Percentiles rank a stretch among this genome's conserved stretches.
These are phyloP conservation scores for Scedosporium dehoogii DNA, from an alignment of 2,329 filamentous ascomycete genomes.

Conservation along the genomic window DNA sequence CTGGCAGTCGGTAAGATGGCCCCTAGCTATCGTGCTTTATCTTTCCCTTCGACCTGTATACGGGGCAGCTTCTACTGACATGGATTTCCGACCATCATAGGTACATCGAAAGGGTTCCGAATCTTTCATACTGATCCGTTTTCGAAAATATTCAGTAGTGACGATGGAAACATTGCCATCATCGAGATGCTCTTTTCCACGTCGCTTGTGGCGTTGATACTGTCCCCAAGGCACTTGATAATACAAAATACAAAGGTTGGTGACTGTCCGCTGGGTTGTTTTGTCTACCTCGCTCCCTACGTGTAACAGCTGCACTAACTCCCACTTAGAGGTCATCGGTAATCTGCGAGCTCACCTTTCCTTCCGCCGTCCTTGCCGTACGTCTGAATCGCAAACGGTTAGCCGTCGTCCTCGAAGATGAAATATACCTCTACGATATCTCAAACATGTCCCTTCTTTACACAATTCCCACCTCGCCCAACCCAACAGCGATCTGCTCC, in stretches of 20 bases:
- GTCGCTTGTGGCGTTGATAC: constrained; percentile 84
- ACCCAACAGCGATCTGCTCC: constrained; percentile 82
- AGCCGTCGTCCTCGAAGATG: constrained; percentile 86
- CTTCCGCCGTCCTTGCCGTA: constrained; percentile 89
- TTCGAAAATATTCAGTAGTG: constrained; percentile 85
- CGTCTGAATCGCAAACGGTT: constrained; percentile 89
- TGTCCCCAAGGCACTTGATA: constrained; percentile 83
- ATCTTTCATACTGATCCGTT: constrained; percentile 97
- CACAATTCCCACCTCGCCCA: constrained; percentile 89
- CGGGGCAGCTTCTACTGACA: no score
- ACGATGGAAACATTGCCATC: constrained; percentile 89
- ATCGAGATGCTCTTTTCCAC: constrained; percentile 99
- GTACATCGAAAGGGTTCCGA: constrained; percentile 86
- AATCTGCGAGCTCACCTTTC: constrained; percentile 97
- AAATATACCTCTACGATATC: constrained; percentile 98
- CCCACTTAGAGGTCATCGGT: constrained; percentile 53
- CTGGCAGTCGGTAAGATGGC: constrained; percentile 72
- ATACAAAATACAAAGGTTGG: constrained; percentile 95
- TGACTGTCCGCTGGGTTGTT: constrained; percentile 6
- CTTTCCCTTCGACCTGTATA: background rate
- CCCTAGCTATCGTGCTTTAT: constrained; percentile 2
- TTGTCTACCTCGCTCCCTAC: background rate
- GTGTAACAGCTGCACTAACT: constrained; percentile 11
- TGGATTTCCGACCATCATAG: constrained; percentile 29
- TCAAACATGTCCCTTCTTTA: constrained; percentile 94